Evolutionary conservation across 2,329 filamentous ascomycete genomes (phyloP), one percentile per base, ranked within the genome.

Genomic region (Zarea fungicola): DNA sequence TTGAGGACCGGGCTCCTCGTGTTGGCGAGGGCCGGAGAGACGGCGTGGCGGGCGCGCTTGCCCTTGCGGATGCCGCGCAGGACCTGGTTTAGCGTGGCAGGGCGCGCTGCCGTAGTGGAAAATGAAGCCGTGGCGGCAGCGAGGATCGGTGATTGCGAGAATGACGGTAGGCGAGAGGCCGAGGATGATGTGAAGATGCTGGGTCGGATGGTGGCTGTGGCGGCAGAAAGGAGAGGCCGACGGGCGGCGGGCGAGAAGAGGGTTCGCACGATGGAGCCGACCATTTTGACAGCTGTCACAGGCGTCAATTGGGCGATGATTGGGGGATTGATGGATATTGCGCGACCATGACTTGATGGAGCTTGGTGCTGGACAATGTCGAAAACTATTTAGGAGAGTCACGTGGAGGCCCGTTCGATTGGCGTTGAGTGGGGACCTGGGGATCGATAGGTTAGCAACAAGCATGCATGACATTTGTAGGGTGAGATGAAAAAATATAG

Each of bases 1-100:
- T 97, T 97, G 72, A 96, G 84, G 63, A 87, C 81, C 4, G 93
- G 90, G 36, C 87, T 79, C 44, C 81, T 68, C 53, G 77, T 78
- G 54, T 76, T 77, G 42, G 77, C 76, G 47, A 99, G 79, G 19
- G 92, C 91, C 0, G 93, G 93, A 3, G 92, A 97, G 44, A 89
- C 84, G 58, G 88, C 81, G 70, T 95, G 90, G 55, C 93, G 89
- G 2, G 87, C 87, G 51, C 81, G 81, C 70, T 95, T 89, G 42
- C 82, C 76, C 58, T 81, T 81, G 54, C 93, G 87, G 63, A 88
- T 91, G 58, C 89, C 89, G 54, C 79, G 77, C 16, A 85, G 74
- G 51, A 89, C 82, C 66, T 90, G 86, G 71, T 85, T 89, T 58
- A 87, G 76, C 8, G 86, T 90, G 48, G 85, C 81, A 56, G 71